These are phyloP conservation scores for Microcyclosporella mali DNA, from an alignment of 2,329 filamentous ascomycete genomes.

Conservation along the genomic window DNA sequence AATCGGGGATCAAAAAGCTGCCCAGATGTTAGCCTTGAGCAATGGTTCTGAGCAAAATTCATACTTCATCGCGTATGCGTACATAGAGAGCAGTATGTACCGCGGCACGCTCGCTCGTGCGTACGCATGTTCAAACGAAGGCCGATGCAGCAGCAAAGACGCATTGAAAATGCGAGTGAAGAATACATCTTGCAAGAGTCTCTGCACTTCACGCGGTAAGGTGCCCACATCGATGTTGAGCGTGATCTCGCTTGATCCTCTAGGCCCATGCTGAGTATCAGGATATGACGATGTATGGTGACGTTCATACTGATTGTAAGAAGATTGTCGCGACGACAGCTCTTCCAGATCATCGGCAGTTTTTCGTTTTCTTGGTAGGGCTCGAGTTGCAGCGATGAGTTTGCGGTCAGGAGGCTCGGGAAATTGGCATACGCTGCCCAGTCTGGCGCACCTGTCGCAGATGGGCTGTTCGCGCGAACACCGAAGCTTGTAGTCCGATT, in stretches of 20 bases:
- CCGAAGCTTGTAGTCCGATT: neutral
- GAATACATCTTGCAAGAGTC: neutral
- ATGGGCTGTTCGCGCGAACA: constrained; percentile 1
- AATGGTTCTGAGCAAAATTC: neutral
- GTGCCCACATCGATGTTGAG: neutral
- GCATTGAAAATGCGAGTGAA: constrained; percentile 6
- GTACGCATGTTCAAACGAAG: neutral
- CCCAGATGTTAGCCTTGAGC: neutral
- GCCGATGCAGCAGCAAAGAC: constrained; percentile 2
- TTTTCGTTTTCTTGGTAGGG: neutral
- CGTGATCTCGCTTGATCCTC: neutral
- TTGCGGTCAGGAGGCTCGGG: constrained; percentile 2
- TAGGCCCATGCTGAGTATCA: too few species aligned
- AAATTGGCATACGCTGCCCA: neutral
- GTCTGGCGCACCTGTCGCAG: neutral
- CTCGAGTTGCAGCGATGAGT: neutral
- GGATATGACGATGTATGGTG: neutral
- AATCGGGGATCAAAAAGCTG: neutral
- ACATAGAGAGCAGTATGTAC: neutral
- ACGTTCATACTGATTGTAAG: neutral
- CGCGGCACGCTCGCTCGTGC: neutral
- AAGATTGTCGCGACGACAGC: neutral
- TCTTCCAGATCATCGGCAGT: neutral
- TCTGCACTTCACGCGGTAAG: neutral
- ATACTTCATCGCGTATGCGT: constrained; percentile 4